These are phyloP conservation scores for Rhamnella rubrinervis DNA, from an alignment of 331 rosid species.

Conservation along the genomic window DNA sequence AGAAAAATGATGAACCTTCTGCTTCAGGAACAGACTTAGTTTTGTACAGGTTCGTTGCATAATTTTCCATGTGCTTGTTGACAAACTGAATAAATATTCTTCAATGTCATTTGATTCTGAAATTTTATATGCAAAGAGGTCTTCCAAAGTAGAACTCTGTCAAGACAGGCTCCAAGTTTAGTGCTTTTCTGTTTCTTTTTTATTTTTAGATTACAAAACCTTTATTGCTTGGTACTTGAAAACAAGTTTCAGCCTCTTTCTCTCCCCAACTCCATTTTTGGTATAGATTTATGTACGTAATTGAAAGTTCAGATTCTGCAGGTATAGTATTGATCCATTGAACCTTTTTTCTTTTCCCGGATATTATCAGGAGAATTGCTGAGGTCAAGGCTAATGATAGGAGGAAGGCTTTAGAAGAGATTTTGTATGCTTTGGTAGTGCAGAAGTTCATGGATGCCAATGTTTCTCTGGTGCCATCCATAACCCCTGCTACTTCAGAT, in stretches of 20 bases:
- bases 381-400: constrained; percentile 85
- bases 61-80: neutral
- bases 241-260: neutral
- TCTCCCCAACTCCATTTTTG: too few species aligned
- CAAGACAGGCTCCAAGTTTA: neutral
- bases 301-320: constrained; percentile 7
- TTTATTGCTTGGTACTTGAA: neutral
- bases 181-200: neutral
- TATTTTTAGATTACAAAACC: neutral
- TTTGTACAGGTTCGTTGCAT: constrained; percentile 64
- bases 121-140: too few species aligned
- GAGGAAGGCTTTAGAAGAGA: constrained; percentile 72
- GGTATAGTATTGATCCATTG: neutral
- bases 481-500: constrained; percentile 36
- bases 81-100: too few species aligned
- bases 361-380: constrained; percentile 74
- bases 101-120: too few species aligned
- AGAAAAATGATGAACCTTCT: constrained; percentile 54
- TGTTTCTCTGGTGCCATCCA: constrained; percentile 59
- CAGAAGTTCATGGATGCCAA: constrained; percentile 87
- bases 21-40: constrained; percentile 67
- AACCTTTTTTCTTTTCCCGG: constrained; percentile 2
- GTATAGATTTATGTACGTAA: neutral
- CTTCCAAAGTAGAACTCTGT: too few species aligned
- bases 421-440: constrained; percentile 75